These are phyloP conservation scores for Venturia effusa DNA, from an alignment of 2,329 filamentous ascomycete species.

Conservation along the genomic window DNA sequence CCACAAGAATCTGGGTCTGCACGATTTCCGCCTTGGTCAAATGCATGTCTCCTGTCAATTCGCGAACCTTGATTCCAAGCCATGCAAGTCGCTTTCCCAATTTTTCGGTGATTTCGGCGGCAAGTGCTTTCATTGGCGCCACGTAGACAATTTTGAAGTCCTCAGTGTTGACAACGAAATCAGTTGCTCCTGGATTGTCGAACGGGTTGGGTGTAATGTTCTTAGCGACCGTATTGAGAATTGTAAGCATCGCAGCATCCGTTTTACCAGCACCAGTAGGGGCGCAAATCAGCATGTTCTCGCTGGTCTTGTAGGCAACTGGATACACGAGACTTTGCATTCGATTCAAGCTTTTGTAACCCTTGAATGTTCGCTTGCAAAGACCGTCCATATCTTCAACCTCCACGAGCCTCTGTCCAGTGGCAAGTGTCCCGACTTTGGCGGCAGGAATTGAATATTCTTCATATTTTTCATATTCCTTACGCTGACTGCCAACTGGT, in stretches of 20 bases:
- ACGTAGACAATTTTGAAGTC: slow-evolving; percentile 99
- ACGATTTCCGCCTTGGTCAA: slow-evolving; percentile 93
- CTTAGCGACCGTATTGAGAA: slow-evolving; percentile 81
- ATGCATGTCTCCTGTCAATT: slow-evolving; percentile 98
- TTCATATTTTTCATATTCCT: slow-evolving; percentile 70
- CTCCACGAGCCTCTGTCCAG: slow-evolving; percentile 62
- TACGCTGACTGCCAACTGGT: slow-evolving; percentile 61
- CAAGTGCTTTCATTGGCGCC: slow-evolving; percentile 96
- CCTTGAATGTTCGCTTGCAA: slow-evolving; percentile 83
- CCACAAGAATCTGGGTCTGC: slow-evolving; percentile 95
- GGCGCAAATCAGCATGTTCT: slow-evolving; percentile 98
- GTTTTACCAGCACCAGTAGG: slow-evolving; percentile 98
- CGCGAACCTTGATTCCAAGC: slow-evolving; percentile 84
- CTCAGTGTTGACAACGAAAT: slow-evolving; percentile 72
- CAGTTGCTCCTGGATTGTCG: slow-evolving; percentile 59
- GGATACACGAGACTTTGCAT: slow-evolving; percentile 98
- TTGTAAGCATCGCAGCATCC: slow-evolving; percentile 93
- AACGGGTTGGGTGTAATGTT: slow-evolving; percentile 72
- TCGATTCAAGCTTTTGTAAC: slow-evolving; percentile 85
- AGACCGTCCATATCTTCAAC: slow-evolving; percentile 81
- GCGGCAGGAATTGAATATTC: slow-evolving; percentile 81
- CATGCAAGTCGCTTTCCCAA: slow-evolving; percentile 83
- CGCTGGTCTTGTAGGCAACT: slow-evolving; percentile 87
- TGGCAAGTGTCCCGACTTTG: slow-evolving; percentile 62
- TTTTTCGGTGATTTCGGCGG: slow-evolving; percentile 93